Conservation (phyloP, 805 yeast species). For the Yamadazyma olivae region DNA sequence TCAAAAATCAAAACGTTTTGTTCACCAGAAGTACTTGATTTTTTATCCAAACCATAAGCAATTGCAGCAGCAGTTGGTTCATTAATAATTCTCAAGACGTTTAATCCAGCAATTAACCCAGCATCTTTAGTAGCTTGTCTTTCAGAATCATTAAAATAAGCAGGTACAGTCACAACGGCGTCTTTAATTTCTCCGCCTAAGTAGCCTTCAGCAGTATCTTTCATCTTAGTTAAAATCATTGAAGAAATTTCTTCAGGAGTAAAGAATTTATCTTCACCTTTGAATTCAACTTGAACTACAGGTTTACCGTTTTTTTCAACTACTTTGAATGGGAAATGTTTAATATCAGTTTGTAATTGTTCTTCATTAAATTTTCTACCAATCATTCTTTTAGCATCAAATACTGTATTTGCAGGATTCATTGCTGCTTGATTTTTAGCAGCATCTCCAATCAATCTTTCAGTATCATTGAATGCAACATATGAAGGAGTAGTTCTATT, state of each 20-base stretch:
- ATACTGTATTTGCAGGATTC: conserved; percentile 91
- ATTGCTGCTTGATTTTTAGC: conserved; percentile 98
- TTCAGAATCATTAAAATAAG: conserved; percentile 42
- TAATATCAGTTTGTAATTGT: conserved; percentile 74
- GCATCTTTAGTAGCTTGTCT: conserved; percentile 46
- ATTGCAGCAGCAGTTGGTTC: conserved; percentile 48
- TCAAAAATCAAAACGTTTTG: conserved; percentile 90
- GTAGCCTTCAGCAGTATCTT: conserved; percentile 88
- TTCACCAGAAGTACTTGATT: conserved; percentile 53
- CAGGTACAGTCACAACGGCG: conserved; percentile 44
- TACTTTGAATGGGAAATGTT: conserved; percentile 87
- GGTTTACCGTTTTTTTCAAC: conserved; percentile 83
- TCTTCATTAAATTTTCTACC: conserved; percentile 77
- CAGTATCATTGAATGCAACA: conserved; percentile 94
- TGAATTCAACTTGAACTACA: conserved; percentile 78
- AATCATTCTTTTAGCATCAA: conserved; percentile 93
- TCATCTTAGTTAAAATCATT: conserved; percentile 90
- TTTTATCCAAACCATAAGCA: conserved; percentile 49
- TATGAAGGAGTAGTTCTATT: conserved; percentile 97
- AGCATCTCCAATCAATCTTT: conserved; percentile 95
- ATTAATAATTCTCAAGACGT: conserved; percentile 41
- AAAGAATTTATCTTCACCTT: conserved; percentile 82
- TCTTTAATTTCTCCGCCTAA: conserved; percentile 75
- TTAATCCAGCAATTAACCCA: conserved; percentile 45
- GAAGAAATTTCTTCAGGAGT: conserved; percentile 95